These are phyloP conservation scores for Schoenoplectus tabernaemontani DNA, from an alignment of 202 grass and related monocot species.

Conservation along the genomic window DNA sequence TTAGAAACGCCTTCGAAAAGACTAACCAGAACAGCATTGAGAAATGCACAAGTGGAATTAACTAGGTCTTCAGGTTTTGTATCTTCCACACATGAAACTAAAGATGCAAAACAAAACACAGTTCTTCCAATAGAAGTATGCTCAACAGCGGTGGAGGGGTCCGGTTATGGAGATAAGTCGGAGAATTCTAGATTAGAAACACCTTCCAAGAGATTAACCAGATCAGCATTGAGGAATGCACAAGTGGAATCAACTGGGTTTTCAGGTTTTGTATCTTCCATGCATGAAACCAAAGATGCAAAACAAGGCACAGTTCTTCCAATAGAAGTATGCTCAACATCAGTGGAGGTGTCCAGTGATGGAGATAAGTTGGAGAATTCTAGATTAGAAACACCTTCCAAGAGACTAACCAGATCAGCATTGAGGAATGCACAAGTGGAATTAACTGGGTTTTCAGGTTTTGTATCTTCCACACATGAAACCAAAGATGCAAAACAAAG, in stretches of 20 bases:
- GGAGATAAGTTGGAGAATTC: background rate
- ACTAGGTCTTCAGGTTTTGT: background rate
- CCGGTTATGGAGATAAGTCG: background rate
- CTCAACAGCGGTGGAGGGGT: background rate
- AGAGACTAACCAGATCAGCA: conserved; percentile 10
- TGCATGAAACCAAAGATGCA: background rate
- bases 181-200: background rate
- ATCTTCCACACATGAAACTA: background rate
- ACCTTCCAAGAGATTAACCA: background rate
- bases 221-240: background rate
- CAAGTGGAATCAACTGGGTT: background rate
- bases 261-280: background rate
- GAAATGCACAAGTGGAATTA: background rate
- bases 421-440: conserved; percentile 1
- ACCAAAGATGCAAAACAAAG: background rate
- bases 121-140: too few species aligned
- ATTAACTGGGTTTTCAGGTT: background rate
- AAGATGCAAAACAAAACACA: too few species aligned
- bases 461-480: background rate
- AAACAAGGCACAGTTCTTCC: background rate
- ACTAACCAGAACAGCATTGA: background rate
- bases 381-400: background rate
- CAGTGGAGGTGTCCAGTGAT: background rate
- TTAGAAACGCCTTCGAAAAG: background rate
- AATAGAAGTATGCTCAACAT: background rate